Evolutionary conservation across 257 asterid species (phyloP), one percentile per base, ranked within the genome.

Genomic region (Parsonsia alboflavescens): DNA sequence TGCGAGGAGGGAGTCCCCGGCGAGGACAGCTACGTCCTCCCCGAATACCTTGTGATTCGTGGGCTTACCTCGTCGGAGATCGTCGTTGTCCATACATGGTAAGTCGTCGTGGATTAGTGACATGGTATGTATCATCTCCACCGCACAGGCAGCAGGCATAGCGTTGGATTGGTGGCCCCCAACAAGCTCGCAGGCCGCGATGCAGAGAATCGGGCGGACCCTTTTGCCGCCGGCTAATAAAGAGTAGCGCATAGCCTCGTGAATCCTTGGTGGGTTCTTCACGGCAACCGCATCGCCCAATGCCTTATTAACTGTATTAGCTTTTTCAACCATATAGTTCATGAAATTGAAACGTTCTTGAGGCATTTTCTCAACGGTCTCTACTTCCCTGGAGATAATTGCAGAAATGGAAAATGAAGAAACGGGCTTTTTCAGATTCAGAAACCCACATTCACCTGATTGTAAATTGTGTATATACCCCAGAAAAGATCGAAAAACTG

Each of bases 121-220:
- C 92, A 86, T 88, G 12, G 96, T 89, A 78, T 91, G 96, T 67
- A 91, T 89, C 97, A 91, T 91, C 81, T 91, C 97, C 78, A 88
- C 90, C 12, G 96, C 96, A 71, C 92, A 89, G 79, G 97, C 96
- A 19, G 93, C 94, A 7, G 96, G 92, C 79, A 86, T 46, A 41
- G 91, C 92, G 39, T 82, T 76, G 12, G 85, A 39, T 54, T 84
- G 83, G 36, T 75, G 41, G n/a, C 97, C 97, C n/a, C 97, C 97
- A 70, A 88, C 92, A 46, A 81, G 79, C 71, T 91, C 96, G 63
- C 92, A 88, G 73, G 96, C 91, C 42, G 97, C 97, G 72, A 91
- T 77, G 57, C 97, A 91, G 75, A 91, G 81, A 85, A 88, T 86
- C 4, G 97, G 93, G 9, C 96, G 84, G 77, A 88, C 89, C 73